phyloP scores from a whole-genome alignment of 805 yeast species.

The Hyphopichia homilentoma region DNA sequence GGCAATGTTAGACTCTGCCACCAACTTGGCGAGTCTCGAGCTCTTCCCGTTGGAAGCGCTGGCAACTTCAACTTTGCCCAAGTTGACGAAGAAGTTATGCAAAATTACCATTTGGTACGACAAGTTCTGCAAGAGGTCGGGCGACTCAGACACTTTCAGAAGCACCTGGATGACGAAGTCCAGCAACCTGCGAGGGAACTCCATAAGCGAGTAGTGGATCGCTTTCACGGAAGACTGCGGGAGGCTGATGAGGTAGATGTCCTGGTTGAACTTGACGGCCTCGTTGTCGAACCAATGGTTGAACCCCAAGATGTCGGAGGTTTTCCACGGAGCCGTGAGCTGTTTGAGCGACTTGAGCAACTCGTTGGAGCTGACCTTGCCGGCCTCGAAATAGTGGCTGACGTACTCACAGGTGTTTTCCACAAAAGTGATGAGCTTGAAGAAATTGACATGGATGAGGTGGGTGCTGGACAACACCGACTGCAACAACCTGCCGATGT shows the following conservation, averaged over 20 bases:
- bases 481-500: constrained; percentile 11
- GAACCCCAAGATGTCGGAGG: constrained; percentile 26
- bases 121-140: constrained; percentile 2
- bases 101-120: constrained; percentile 14
- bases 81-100: constrained; percentile 22
- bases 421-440: constrained; percentile 24
- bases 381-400: constrained; percentile 17
- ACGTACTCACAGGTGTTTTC: constrained; percentile 32
- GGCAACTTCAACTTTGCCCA: constrained; percentile 18
- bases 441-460: constrained; percentile 18
- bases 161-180: constrained; percentile 1
- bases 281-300: constrained; percentile 28
- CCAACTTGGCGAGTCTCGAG: constrained; percentile 10
- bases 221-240: background rate
- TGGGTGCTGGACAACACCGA: constrained; percentile 3
- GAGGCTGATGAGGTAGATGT: constrained; percentile 2
- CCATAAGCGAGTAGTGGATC: constrained; percentile 1
- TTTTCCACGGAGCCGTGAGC: constrained; percentile 21
- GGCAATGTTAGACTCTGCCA: constrained; percentile 6
- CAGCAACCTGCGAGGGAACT: constrained; percentile 5
- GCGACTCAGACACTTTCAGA: background rate
- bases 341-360: constrained; percentile 10
- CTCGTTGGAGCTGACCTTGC: constrained; percentile 7
- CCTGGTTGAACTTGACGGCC: constrained; percentile 10
- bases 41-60: constrained; percentile 10